phyloP scores from a whole-genome alignment of 2,329 filamentous ascomycete species.

The Pseudocercospora crystallina region DNA sequence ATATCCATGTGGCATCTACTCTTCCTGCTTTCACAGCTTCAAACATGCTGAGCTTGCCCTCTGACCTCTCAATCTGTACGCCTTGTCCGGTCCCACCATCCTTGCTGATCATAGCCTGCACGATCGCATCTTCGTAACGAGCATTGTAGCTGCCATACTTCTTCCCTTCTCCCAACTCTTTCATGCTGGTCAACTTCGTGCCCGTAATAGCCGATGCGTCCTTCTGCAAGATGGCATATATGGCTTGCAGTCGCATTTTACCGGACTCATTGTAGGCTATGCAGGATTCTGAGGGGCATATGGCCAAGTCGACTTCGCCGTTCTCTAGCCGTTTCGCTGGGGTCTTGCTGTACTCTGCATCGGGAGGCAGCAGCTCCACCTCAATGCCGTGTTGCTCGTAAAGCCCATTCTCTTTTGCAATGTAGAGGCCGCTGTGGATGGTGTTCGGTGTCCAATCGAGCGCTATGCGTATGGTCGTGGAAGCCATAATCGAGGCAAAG shows the following conservation, averaged over 20 bases:
- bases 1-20: slow-evolving; percentile 37
- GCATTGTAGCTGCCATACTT: slow-evolving; percentile 36
- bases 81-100: slow-evolving; percentile 28
- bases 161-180: slow-evolving; percentile 28
- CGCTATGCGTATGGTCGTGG: slow-evolving; percentile 28
- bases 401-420: slow-evolving; percentile 26
- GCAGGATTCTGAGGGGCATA: slow-evolving; percentile 35
- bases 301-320: slow-evolving; percentile 33
- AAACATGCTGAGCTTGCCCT: slow-evolving; percentile 33
- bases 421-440: slow-evolving; percentile 34
- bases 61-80: slow-evolving; percentile 26
- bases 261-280: slow-evolving; percentile 34
- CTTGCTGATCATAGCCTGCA: slow-evolving; percentile 28
- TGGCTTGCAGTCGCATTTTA: slow-evolving; percentile 32
- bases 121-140: slow-evolving; percentile 34
- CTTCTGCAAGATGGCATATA: slow-evolving; percentile 36
- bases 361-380: slow-evolving; percentile 32
- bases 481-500: slow-evolving; percentile 17
- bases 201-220: slow-evolving; percentile 34
- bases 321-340: slow-evolving; percentile 31
- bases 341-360: slow-evolving; percentile 29
- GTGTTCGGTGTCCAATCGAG: slow-evolving; percentile 39
- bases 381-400: slow-evolving; percentile 27
- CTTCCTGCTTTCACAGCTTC: slow-evolving; percentile 28
- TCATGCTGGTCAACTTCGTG: slow-evolving; percentile 26